phyloP scores from a whole-genome alignment of 2,329 filamentous ascomycete genomes.

The Hirsutella minnesotensis region DNA sequence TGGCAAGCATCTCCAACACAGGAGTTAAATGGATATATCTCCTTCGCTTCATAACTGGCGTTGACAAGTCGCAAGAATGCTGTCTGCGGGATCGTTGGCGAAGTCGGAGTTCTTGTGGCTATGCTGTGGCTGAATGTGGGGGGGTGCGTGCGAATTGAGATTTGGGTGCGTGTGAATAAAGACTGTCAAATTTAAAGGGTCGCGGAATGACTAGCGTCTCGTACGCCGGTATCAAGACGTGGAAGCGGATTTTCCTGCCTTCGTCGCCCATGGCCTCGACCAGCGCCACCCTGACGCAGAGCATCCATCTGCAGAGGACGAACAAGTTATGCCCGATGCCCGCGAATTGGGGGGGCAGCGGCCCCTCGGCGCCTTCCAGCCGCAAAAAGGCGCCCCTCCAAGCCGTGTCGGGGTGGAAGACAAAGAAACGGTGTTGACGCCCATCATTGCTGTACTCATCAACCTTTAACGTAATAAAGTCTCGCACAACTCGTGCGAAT shows the following conservation, averaged over 20 bases:
- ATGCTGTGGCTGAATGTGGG: too few relatives aligned
- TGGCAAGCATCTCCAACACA: too few relatives aligned
- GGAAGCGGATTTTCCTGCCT: constrained; percentile 2
- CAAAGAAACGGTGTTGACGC: constrained; percentile 3
- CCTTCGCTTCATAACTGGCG: too few relatives aligned
- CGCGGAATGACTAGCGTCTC: constrained; percentile 5
- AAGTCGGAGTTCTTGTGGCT: too few relatives aligned
- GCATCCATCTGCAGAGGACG: constrained; percentile 5
- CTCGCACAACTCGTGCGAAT: constrained; percentile 2
- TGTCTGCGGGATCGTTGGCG: too few relatives aligned
- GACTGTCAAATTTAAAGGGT: too few relatives aligned
- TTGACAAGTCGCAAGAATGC: too few relatives aligned
- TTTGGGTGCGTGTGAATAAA: too few relatives aligned
- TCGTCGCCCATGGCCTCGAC: constrained; percentile 2
- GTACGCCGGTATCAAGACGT: constrained; percentile 1
- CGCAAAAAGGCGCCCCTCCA: constrained; percentile 4
- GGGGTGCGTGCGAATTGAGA: too few relatives aligned
- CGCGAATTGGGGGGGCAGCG: constrained; percentile 1
- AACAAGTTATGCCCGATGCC: constrained; percentile 3
- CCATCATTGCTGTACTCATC: constrained; percentile 1
- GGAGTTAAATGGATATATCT: too few relatives aligned
- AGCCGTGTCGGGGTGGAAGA: constrained; percentile 4
- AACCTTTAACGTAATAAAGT: constrained; percentile 3
- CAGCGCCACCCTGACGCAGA: constrained; percentile 4
- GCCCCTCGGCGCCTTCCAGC: background rate